phyloP scores from a whole-genome alignment of 805 yeast species.

The Komagataella phaffii region DNA sequence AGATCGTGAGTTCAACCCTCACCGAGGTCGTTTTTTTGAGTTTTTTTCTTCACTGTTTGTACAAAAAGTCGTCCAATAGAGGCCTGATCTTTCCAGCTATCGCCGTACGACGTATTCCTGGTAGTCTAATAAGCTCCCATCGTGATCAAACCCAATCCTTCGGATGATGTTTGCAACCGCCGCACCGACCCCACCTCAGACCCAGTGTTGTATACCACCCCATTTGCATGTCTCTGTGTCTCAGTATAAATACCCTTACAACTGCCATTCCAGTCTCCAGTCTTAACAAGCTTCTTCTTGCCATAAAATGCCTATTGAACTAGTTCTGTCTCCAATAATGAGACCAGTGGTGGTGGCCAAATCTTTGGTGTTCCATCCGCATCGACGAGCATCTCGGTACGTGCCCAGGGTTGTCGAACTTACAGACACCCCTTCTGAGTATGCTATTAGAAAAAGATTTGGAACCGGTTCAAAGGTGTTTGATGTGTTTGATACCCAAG shows the following conservation, averaged over 20 bases:
- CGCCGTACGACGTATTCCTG: not conserved
- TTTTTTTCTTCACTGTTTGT: too few relatives aligned
- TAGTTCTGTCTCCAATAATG: slow-evolving; percentile 43
- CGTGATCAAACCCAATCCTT: too few relatives aligned
- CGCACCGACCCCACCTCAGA: not conserved
- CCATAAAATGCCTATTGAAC: slow-evolving; percentile 41
- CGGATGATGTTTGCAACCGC: not conserved
- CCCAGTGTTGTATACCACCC: not conserved
- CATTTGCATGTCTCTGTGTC: not conserved
- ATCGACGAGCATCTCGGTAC: slow-evolving; percentile 41
- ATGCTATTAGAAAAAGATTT: slow-evolving; percentile 38
- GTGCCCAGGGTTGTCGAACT: slow-evolving; percentile 39
- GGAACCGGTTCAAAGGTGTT: slow-evolving; percentile 48
- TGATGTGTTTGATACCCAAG: slow-evolving; percentile 36
- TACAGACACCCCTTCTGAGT: slow-evolving; percentile 21
- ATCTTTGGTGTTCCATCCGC: slow-evolving; percentile 39
- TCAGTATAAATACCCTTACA: not conserved
- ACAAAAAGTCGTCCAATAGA: too few relatives aligned
- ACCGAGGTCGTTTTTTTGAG: slow-evolving; percentile 29
- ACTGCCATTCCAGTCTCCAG: not conserved
- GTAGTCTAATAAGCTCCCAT: not conserved
- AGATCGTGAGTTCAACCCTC: slow-evolving; percentile 52
- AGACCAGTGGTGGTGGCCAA: slow-evolving; percentile 45
- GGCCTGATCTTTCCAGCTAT: not conserved
- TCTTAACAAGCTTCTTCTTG: not conserved